These are phyloP conservation scores for Monosporozyma unispora DNA, from an alignment of 805 yeast species.

Conservation along the genomic window DNA sequence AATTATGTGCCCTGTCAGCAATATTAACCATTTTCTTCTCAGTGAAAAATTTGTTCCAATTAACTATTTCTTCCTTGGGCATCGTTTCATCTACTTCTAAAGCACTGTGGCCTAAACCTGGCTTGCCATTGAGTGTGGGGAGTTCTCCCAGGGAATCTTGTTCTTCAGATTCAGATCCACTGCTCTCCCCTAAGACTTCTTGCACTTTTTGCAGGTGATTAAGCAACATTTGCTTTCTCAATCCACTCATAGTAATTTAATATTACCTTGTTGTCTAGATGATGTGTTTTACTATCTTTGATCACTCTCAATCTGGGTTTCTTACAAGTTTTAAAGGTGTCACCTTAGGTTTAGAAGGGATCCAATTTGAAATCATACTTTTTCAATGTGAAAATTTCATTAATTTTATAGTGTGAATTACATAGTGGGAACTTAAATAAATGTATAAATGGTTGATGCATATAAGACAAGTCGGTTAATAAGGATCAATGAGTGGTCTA, in stretches of 20 bases:
- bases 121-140: neutral
- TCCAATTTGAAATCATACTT: neutral
- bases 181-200: neutral
- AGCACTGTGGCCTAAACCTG: neutral
- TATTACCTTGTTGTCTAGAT: neutral
- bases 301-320: too few species aligned
- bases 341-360: neutral
- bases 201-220: constrained; percentile 10
- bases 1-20: constrained; percentile 19
- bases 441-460: neutral
- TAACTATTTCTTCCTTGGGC: neutral
- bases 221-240: constrained; percentile 13
- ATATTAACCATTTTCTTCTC: constrained; percentile 10
- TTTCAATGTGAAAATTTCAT: neutral
- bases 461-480: neutral
- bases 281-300: neutral
- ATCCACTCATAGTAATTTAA: constrained; percentile 12
- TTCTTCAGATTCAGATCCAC: constrained; percentile 1
- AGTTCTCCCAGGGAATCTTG: constrained; percentile 3
- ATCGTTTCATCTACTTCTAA: neutral
- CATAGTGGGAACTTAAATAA: neutral
- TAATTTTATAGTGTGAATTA: neutral
- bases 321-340: too few species aligned
- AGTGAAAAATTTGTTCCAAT: constrained; percentile 22
- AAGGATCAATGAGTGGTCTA: neutral